phyloP scores from a whole-genome alignment of 2,329 filamentous ascomycete genomes.

The Magnaporthiopsis poae region DNA sequence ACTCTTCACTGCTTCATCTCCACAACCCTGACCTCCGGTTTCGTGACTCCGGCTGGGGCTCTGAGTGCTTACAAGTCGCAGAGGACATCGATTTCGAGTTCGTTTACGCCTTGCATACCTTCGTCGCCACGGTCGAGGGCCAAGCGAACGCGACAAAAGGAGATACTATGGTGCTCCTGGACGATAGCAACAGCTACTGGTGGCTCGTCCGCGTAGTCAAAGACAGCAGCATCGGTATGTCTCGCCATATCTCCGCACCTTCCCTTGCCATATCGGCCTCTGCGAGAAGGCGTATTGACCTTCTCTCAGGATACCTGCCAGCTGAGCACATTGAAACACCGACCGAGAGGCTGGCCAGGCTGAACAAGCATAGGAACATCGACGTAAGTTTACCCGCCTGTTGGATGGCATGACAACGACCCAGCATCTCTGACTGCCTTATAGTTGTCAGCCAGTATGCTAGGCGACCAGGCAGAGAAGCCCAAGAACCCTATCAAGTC shows the following conservation, averaged over 20 bases:
- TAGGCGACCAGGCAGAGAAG: slow-evolving; percentile 60
- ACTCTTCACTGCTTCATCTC: slow-evolving; percentile 37
- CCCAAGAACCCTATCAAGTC: slow-evolving; percentile 74
- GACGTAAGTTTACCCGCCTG: slow-evolving; percentile 53
- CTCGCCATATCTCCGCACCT: neutral
- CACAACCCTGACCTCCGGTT: slow-evolving; percentile 46
- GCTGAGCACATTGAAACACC: slow-evolving; percentile 98
- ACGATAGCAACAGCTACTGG: slow-evolving; percentile 99
- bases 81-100: slow-evolving; percentile 99
- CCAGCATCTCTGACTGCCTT: slow-evolving; percentile 17
- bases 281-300: neutral
- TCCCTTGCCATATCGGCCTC: neutral
- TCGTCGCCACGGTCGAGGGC: slow-evolving; percentile 93
- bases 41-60: slow-evolving; percentile 63
- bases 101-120: slow-evolving; percentile 95
- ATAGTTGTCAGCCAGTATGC: slow-evolving; percentile 53
- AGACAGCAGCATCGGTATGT: slow-evolving; percentile 78
- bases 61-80: slow-evolving; percentile 79
- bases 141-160: slow-evolving; percentile 97
- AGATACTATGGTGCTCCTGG: slow-evolving; percentile 94
- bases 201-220: slow-evolving; percentile 97
- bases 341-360: slow-evolving; percentile 79
- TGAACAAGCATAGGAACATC: slow-evolving; percentile 97
- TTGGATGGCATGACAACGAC: no score
- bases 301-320: slow-evolving; percentile 68